Evolutionary conservation across 176 grass and related monocot genomes (phyloP).

Genomic region (Oryza glumipatula): DNA sequence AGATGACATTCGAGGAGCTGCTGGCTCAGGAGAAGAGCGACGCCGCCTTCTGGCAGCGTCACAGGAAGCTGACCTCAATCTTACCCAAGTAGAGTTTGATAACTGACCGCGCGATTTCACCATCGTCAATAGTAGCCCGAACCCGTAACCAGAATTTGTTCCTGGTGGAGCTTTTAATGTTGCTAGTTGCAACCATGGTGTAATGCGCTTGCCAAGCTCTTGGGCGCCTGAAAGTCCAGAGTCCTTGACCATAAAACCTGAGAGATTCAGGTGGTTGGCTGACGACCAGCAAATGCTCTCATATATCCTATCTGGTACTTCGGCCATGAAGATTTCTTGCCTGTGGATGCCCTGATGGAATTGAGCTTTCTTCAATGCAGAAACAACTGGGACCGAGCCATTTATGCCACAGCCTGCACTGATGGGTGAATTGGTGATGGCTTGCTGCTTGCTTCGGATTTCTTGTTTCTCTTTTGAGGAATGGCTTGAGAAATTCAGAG

Average conservation of each 20-base stretch:
- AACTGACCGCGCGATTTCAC: not conserved
- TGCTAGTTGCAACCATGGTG: not conserved
- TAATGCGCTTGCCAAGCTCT: not conserved
- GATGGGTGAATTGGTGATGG: not conserved
- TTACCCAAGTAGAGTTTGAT: slow-evolving; percentile 40
- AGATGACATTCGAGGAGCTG: slow-evolving; percentile 91
- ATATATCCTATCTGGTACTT: not conserved
- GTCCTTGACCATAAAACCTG: not conserved
- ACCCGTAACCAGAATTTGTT: slow-evolving; percentile 2
- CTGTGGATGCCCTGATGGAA: not conserved
- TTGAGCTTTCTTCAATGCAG: not conserved
- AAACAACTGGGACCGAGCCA: not conserved
- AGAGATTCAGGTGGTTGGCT: slow-evolving; percentile 9
- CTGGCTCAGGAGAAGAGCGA: slow-evolving; percentile 94
- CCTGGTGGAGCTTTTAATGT: not conserved
- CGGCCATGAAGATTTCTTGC: not conserved
- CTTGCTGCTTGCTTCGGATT: not conserved
- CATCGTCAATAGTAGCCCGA: not conserved
- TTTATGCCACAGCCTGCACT: not conserved
- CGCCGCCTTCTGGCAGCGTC: slow-evolving; percentile 76
- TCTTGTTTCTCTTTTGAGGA: no score
- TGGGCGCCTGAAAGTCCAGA: slow-evolving; percentile 8
- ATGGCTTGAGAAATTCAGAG: no score
- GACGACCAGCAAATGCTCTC: not conserved
- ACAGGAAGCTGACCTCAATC: slow-evolving; percentile 63